These are phyloP conservation scores for Santalum album DNA, from an alignment of 164 flowering plant species.

Conservation along the genomic window DNA sequence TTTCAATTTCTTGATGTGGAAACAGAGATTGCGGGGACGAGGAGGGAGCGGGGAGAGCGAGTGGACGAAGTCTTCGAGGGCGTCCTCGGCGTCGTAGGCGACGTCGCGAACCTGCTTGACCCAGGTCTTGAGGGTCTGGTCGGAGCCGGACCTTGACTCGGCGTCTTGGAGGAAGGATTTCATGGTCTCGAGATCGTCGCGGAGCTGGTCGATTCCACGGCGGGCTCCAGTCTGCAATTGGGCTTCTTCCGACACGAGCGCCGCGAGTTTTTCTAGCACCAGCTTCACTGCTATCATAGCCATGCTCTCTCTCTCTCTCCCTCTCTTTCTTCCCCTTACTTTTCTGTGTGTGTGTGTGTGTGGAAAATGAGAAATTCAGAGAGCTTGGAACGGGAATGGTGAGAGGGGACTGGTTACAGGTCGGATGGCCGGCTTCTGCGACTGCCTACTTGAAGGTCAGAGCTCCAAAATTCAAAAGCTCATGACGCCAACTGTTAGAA, in stretches of 20 bases:
- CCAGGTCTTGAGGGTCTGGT: constrained; percentile 5
- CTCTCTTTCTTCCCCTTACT: not conserved
- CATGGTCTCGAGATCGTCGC: constrained; percentile 4
- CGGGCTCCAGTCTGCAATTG: not conserved
- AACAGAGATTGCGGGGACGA: not conserved
- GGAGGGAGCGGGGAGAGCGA: not conserved
- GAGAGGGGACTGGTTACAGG: too few relatives aligned
- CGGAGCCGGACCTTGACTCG: not conserved
- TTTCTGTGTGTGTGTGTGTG: not conserved
- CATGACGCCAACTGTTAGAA: too few relatives aligned
- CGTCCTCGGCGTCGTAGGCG: constrained; percentile 11
- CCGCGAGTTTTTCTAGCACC: not conserved
- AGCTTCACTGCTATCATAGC: not conserved
- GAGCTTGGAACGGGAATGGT: too few relatives aligned
- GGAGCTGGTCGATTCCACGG: not conserved
- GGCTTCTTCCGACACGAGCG: not conserved
- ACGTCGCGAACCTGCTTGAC: constrained; percentile 12
- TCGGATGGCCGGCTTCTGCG: too few relatives aligned
- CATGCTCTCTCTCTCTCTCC: not conserved
- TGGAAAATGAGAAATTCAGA: not conserved
- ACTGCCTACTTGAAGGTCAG: too few relatives aligned
- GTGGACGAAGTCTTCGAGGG: constrained; percentile 8
- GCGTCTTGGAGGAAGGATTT: constrained; percentile 9
- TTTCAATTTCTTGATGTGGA: not conserved
- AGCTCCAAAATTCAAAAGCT: too few relatives aligned